phyloP scores from a whole-genome alignment of 148 eudicot genomes.

The Fagopyrum homotropicum region DNA sequence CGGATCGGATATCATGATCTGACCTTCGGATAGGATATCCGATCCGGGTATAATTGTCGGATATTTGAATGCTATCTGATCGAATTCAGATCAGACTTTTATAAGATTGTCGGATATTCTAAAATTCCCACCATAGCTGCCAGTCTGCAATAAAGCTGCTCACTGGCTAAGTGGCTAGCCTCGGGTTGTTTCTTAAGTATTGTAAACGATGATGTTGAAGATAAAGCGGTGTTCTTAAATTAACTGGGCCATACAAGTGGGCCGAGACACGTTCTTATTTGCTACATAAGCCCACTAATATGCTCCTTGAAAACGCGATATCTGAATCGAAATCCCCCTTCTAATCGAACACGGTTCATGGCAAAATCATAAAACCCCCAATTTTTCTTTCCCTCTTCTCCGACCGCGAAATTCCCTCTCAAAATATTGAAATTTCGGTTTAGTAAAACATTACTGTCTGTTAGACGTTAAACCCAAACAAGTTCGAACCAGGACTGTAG shows the following conservation, averaged over 20 bases:
- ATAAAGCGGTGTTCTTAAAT: neutral
- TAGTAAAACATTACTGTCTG: neutral
- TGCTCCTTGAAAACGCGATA: neutral
- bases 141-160: too few species aligned
- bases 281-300: neutral
- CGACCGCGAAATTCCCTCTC: constrained; percentile 14
- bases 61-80: too few species aligned
- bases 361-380: neutral
- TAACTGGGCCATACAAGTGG: neutral
- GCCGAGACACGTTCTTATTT: neutral
- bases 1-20: too few species aligned
- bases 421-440: neutral
- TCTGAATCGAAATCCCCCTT: neutral
- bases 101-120: too few species aligned
- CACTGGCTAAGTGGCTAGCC: too few species aligned
- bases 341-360: constrained; percentile 2
- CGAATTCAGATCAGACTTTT: too few species aligned
- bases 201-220: too few species aligned
- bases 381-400: neutral
- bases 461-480: neutral
- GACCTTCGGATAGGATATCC: too few species aligned
- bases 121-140: too few species aligned
- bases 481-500: neutral
- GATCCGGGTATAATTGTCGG: too few species aligned
- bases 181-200: too few species aligned